Evolutionary conservation across 345 rosid species (phyloP), one percentile per base, ranked within the genome.

Genomic region (Barbarea vulgaris): DNA sequence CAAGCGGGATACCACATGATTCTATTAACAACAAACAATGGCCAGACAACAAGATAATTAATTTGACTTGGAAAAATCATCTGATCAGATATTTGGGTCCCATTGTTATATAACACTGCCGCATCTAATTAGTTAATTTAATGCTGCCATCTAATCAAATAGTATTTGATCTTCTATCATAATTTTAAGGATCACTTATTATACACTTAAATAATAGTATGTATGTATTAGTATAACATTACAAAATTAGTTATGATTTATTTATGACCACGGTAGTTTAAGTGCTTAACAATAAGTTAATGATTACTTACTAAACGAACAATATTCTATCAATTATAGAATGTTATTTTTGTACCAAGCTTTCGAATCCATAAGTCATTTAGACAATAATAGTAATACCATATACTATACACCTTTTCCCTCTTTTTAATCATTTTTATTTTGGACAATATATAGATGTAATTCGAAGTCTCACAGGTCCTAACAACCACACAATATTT

Each of bases 61-160:
- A 14, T 33, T 57, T 47, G 58, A 59, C 46, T 46, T 54, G 9
- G 19, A 17, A n/a, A 71, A 34, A 60, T 54, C 31, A 62, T 72
- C 31, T 51, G 54, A 41, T 72, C 69, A 39, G 44, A 51, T 50
- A 19, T 37, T 39, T 42, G 75, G 79, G 64, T 42, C 79, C 70
- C 61, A 33, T 67, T 58, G 25, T 37, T 67, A 31, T 21, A 1
- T 5, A 53, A 69, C 15, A 61, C 11, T 69, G 37, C 13, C 18
- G 41, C 57, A 69, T 44, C 56, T 42, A 41, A 31, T 41, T 42
- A 41, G 22, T 41, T 67, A 39, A 21, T 68, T 68, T 67, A 67
- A 51, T 27, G 69, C 46, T 60, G 19, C 31, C 39, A 52, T 31
- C 64, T 12, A 46, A 46, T 34, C 58, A 58, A 58, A 52, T 31